These are phyloP conservation scores for Ascocoryne sarcoides DNA, from an alignment of 2,329 filamentous ascomycete genomes.

Conservation along the genomic window DNA sequence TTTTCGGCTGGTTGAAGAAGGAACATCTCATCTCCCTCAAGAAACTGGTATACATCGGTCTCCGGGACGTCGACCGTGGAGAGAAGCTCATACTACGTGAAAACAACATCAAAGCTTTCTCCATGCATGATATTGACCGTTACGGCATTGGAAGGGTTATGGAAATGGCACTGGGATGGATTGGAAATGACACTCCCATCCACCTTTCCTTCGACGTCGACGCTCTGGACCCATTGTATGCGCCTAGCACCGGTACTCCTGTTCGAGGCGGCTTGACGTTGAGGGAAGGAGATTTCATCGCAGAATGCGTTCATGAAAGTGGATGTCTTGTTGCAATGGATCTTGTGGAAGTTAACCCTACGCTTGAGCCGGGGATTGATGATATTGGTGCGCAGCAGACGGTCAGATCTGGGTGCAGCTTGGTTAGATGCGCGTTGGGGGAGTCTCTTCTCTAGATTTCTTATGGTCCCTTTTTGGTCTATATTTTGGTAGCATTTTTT, in stretches of 20 bases:
- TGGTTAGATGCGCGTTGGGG: constrained; percentile 85
- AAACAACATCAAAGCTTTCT: constrained; percentile 88
- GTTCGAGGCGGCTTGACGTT: constrained; percentile 89
- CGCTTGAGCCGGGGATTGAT: constrained; percentile 47
- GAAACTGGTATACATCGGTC: constrained; percentile 94
- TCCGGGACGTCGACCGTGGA: constrained; percentile 83
- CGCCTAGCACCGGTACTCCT: constrained; percentile 89
- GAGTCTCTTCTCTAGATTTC: constrained; percentile 67
- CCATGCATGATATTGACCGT: constrained; percentile 96
- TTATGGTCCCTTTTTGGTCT: background rate
- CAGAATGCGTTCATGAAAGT: constrained; percentile 74
- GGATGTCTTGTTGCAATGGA: constrained; percentile 73
- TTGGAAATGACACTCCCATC: constrained; percentile 89
- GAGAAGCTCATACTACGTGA: constrained; percentile 91
- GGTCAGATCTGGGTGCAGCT: constrained; percentile 78
- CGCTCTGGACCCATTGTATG: constrained; percentile 91
- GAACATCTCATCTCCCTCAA: constrained; percentile 60
- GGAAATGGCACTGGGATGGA: constrained; percentile 96
- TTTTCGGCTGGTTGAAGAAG: constrained; percentile 82
- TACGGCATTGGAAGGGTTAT: constrained; percentile 90
- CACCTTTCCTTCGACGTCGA: constrained; percentile 97
- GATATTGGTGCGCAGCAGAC: constrained; percentile 70
- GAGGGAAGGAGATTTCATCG: constrained; percentile 94
- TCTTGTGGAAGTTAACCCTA: constrained; percentile 74
- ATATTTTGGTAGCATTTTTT: too few species aligned